Conservation (phyloP, 228 moss, liverwort and hornwort genomes). For the Sphagnum fallax region DNA sequence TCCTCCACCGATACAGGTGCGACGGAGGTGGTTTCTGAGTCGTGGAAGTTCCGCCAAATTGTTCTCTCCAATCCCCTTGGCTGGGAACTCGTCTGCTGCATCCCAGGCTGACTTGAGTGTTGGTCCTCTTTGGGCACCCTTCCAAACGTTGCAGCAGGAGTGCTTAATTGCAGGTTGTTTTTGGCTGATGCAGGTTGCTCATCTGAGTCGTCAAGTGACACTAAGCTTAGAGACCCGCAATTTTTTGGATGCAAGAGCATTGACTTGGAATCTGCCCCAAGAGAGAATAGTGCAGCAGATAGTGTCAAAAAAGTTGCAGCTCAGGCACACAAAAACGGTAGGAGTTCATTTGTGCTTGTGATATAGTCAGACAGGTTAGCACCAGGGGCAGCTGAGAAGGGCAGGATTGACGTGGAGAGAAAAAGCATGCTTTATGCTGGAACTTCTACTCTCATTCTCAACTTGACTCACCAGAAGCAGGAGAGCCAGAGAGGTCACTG, state of each 20-base stretch:
- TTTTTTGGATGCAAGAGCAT: conserved; percentile 80
- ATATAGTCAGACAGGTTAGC: too few relatives aligned
- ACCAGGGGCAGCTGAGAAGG: too few relatives aligned
- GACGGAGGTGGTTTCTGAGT: neutral
- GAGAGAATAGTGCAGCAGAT: too few relatives aligned
- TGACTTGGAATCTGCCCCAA: conserved; percentile 56
- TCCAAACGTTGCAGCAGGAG: conserved; percentile 54
- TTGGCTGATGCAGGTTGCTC: conserved; percentile 80
- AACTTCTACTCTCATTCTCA: too few relatives aligned
- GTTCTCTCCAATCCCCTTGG: conserved; percentile 23
- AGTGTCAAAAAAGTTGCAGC: too few relatives aligned
- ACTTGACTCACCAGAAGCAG: conserved; percentile 20
- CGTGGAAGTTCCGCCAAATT: neutral
- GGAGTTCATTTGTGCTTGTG: too few relatives aligned
- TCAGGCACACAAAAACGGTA: too few relatives aligned
- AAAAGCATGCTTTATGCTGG: too few relatives aligned
- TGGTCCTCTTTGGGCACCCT: conserved; percentile 49
- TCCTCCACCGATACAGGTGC: too few relatives aligned
- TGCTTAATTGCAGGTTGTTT: conserved; percentile 66
- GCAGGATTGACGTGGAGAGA: too few relatives aligned
- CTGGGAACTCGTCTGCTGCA: conserved; percentile 48
- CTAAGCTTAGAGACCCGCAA: conserved; percentile 78
- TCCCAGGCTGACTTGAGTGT: conserved; percentile 46
- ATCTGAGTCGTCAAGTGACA: conserved; percentile 83
- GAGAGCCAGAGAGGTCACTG: conserved; percentile 1